phyloP scores from a whole-genome alignment of 139 green algal genomes.

The Volvox reticuliferus region DNA sequence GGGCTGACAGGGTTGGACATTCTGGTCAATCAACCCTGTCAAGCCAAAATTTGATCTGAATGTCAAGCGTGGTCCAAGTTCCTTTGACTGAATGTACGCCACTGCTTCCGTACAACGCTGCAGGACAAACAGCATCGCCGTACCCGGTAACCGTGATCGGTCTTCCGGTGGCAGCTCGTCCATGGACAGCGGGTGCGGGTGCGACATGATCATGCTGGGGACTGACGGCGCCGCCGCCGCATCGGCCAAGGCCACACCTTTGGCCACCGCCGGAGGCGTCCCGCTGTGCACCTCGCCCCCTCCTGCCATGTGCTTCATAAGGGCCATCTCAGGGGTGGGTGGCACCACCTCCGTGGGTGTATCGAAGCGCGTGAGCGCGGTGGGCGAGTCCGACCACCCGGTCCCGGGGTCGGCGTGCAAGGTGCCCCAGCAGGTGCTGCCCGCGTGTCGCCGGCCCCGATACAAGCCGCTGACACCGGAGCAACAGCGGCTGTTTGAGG shows the following conservation, averaged over 20 bases:
- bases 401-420: not conserved
- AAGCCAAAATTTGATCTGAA: too few species aligned
- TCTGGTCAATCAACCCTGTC: too few species aligned
- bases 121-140: not conserved
- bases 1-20: too few species aligned
- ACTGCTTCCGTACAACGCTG: too few species aligned
- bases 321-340: not conserved
- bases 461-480: constrained; percentile 51
- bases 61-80: too few species aligned
- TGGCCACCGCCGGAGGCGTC: not conserved
- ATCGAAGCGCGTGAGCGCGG: not conserved
- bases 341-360: not conserved
- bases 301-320: constrained; percentile 16
- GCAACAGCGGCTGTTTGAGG: constrained; percentile 46
- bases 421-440: constrained; percentile 17
- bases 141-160: not conserved
- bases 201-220: not conserved
- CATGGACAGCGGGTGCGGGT: not conserved
- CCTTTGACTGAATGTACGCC: too few species aligned
- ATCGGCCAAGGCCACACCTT: not conserved
- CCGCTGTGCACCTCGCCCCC: not conserved
- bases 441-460: not conserved
- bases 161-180: not conserved
- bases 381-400: not conserved
- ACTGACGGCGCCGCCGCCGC: not conserved